phyloP scores from a whole-genome alignment of 2,329 filamentous ascomycete species.

The Alternaria panax region DNA sequence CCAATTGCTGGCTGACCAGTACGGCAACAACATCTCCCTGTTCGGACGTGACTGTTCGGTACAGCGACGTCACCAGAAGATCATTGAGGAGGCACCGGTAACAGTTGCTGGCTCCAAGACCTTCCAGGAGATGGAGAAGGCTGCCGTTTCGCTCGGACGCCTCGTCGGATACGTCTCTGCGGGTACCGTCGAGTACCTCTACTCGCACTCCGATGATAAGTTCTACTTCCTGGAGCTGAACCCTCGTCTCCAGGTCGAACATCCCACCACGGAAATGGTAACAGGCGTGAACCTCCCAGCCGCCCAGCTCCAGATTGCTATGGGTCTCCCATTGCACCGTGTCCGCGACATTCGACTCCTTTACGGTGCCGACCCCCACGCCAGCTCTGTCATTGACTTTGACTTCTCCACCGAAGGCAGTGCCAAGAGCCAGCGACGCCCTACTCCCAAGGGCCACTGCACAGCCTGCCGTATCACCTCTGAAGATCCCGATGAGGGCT shows the following conservation, averaged over 20 bases:
- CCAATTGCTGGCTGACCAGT: constrained; percentile 96
- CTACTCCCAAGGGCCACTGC: constrained; percentile 93
- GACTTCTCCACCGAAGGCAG: constrained; percentile 90
- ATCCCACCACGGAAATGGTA: constrained; percentile 99
- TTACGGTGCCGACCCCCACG: constrained; percentile 93
- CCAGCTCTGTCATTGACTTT: constrained; percentile 89
- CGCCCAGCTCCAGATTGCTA: constrained; percentile 97
- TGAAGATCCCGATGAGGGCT: constrained; percentile 97
- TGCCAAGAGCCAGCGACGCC: constrained; percentile 83
- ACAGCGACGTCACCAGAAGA: constrained; percentile 98
- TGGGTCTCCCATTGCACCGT: constrained; percentile 95
- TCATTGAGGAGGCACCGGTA: constrained; percentile 98
- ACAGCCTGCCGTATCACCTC: constrained; percentile 99
- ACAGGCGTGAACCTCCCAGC: constrained; percentile 96
- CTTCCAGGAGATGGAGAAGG: constrained; percentile 96
- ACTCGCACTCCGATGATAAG: constrained; percentile 96
- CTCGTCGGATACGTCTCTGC: constrained; percentile 98
- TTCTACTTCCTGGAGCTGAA: constrained; percentile 99
- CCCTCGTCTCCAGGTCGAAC: constrained; percentile 98
- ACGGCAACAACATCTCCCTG: constrained; percentile 99
- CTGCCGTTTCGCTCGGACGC: constrained; percentile 89
- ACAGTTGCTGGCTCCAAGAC: constrained; percentile 90
- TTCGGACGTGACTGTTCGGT: constrained; percentile 99
- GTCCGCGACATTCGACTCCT: constrained; percentile 95
- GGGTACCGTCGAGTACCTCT: constrained; percentile 98